Percentiles rank a stretch among this genome's conserved stretches.
Evolutionary conservation across 208 protist species (phyloP).

Genomic region (Angomonas desouzai): DNA sequence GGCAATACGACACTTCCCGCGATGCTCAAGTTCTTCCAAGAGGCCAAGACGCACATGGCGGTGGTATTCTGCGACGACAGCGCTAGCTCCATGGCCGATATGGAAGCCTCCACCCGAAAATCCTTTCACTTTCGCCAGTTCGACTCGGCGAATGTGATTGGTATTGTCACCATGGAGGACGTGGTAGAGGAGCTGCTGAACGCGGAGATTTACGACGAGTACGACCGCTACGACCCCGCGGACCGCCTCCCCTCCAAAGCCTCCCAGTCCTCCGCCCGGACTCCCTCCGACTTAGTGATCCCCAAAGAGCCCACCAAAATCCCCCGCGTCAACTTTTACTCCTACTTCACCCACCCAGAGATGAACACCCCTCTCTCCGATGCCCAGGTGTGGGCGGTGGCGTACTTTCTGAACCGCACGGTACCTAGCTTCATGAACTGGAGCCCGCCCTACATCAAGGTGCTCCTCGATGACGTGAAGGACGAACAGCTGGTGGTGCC

Average conservation of each 20-base stretch:
- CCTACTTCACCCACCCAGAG: constrained; percentile 71
- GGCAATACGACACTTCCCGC: constrained; percentile 51
- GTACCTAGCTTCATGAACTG: constrained; percentile 60
- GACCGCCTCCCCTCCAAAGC: constrained; percentile 5
- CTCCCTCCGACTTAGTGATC: constrained; percentile 17
- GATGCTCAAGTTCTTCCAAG: constrained; percentile 81
- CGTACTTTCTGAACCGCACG: constrained; percentile 73
- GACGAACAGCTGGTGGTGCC: constrained; percentile 61
- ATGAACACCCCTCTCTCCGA: constrained; percentile 48
- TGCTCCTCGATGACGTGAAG: constrained; percentile 72
- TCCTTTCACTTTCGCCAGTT: constrained; percentile 17
- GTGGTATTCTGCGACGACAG: constrained; percentile 57
- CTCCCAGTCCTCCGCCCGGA: constrained; percentile 13
- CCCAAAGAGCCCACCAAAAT: constrained; percentile 46
- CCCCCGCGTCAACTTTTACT: constrained; percentile 86
- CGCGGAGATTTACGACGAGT: constrained; percentile 89
- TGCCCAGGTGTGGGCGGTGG: constrained; percentile 82
- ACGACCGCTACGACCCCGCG: constrained; percentile 58
- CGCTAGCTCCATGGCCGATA: constrained; percentile 7
- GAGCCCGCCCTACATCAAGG: constrained; percentile 68
- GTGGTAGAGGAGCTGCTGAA: constrained; percentile 83
- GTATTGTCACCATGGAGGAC: constrained; percentile 86
- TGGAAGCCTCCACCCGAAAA: constrained; percentile 19
- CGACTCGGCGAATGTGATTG: constrained; percentile 30
- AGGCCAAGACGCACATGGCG: constrained; percentile 82